Evolutionary conservation across 176 grass and related monocot genomes (phyloP), one percentile per base, ranked within the genome.

Genomic region (Carex parvula): DNA sequence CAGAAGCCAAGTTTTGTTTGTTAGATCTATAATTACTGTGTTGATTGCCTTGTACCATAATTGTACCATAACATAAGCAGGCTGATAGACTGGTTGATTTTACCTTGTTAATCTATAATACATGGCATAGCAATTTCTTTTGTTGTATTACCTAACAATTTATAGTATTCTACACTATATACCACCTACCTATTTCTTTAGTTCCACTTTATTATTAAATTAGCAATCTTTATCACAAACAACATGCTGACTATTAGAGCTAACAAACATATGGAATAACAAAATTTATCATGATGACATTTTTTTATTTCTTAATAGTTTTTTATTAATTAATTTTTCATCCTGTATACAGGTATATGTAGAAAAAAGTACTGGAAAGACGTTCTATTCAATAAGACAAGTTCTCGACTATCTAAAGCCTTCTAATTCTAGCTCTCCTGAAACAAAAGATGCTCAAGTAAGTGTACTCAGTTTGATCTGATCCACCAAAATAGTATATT

Each of bases 311-410:
- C 32, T 83, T 83, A 52, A 50, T 11, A 39, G 3, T 68, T 83
- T n/a, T 68, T 33, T 14, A 83, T 72, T 26, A 57, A 44, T 60
- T 61, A 60, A 16, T 59, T 42, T 84, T 55, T 42, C 32, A 44
- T 75, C 17, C 22, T 72, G 32, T 74, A 16, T 75, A 32, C 68
- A 84, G 83, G 59, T 84, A 58, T 84, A 69, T 72, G 58, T 84
- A 42, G 83, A 84, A 72, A 21, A 57, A 44, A 60, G 20, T 37
- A 84, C 83, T 62, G 71, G 53, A 57, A 60, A 12, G 44, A 84
- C 60, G 59, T 75, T 84, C 67, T 84, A 75, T 59, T 84, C 83
- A 57, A 20, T 26, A 58, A 84, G 83, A 60, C 15, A 48, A 75
- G 83, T 16, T 72, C 26, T 57, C 60, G 6, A 24, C 55, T 70